Conservation (phyloP, 345 rosid genomes). For the Citrus medica region DNA sequence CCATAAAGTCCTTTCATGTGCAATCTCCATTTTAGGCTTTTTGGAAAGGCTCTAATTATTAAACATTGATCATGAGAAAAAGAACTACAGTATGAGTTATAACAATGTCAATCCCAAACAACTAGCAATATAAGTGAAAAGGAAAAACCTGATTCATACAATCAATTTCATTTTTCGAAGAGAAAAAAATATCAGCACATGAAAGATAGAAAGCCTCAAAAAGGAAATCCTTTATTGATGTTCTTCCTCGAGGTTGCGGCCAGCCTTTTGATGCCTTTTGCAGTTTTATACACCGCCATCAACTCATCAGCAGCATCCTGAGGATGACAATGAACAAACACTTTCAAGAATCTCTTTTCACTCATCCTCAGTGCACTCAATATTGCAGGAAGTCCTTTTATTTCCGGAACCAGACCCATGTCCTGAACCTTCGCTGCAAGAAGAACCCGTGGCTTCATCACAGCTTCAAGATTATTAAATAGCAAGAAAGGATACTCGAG, state of each 20-base stretch:
- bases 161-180: background rate
- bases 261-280: constrained; percentile 56
- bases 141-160: background rate
- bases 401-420: constrained; percentile 52
- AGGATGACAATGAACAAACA: constrained; percentile 56
- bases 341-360: constrained; percentile 56
- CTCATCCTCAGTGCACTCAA: constrained; percentile 65
- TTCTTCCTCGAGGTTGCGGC: constrained; percentile 55
- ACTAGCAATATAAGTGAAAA: background rate
- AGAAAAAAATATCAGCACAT: background rate
- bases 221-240: constrained; percentile 59
- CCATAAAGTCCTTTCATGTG: background rate
- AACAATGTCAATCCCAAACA: background rate
- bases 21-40: background rate
- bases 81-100: background rate
- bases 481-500: constrained; percentile 52
- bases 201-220: constrained; percentile 26
- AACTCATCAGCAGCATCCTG: constrained; percentile 49
- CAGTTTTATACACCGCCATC: constrained; percentile 45
- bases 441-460: constrained; percentile 55
- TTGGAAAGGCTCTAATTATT: background rate
- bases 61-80: background rate
- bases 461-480: constrained; percentile 46
- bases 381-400: constrained; percentile 23
- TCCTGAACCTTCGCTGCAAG: constrained; percentile 59